Percentiles rank a stretch among this genome's conserved stretches.
phyloP scores from a whole-genome alignment of 177 flowering plant genomes.

The Vitis hybrid region DNA sequence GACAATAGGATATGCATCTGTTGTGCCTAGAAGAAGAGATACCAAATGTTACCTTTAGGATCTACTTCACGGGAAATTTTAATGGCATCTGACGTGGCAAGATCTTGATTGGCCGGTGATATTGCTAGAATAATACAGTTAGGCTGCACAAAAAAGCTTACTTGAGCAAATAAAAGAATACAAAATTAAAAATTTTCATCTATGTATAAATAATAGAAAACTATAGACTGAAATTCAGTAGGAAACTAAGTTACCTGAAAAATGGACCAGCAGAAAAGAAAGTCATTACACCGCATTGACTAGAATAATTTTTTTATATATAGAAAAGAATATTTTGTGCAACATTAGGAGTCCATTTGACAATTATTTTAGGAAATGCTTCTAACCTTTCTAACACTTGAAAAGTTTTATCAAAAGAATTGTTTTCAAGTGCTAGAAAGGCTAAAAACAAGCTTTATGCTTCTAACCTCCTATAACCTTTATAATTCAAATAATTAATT shows the following conservation, averaged over 20 bases:
- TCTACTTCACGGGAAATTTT: slow-evolving; percentile 84
- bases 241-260: background rate
- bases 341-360: no score
- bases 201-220: slow-evolving; percentile 1
- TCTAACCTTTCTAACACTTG: no score
- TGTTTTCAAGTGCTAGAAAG: no score
- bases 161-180: slow-evolving; percentile 4
- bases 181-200: background rate
- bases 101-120: slow-evolving; percentile 91
- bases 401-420: no score
- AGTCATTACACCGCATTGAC: background rate
- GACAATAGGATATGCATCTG: background rate
- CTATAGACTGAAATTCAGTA: background rate
- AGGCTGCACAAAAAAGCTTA: slow-evolving; percentile 52
- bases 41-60: slow-evolving; percentile 56
- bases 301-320: no score
- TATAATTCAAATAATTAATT: no score
- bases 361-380: no score
- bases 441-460: no score
- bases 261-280: background rate
- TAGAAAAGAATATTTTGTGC: no score
- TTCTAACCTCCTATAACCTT: no score
- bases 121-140: slow-evolving; percentile 77
- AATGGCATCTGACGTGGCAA: slow-evolving; percentile 90
- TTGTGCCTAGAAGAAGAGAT: background rate